Percentiles rank a stretch among this genome's conserved stretches.
Evolutionary conservation across 1,284 basidiomycete genomes (phyloP).

Genomic region (Kalmanozyma brasiliensis): DNA sequence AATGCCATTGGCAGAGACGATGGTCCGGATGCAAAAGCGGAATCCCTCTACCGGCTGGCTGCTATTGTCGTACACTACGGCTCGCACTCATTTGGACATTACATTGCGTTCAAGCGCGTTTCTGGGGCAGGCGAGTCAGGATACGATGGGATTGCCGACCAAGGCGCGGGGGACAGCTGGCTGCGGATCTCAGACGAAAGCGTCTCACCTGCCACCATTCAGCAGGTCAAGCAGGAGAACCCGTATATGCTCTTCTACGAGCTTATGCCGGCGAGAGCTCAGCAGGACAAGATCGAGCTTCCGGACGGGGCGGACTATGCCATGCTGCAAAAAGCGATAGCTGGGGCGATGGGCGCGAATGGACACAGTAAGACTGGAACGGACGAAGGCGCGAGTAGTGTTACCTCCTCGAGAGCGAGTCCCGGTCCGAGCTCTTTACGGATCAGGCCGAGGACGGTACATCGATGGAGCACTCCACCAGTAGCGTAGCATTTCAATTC

Average conservation of each 20-base stretch:
- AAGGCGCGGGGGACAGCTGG: constrained; percentile 37
- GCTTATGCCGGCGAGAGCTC: constrained; percentile 13
- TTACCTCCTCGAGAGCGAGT: constrained; percentile 4
- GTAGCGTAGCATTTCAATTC: constrained; percentile 2
- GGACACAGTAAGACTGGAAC: background rate
- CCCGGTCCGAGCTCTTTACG: constrained; percentile 16
- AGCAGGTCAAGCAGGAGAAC: constrained; percentile 61
- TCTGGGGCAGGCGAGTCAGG: background rate
- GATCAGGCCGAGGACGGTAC: constrained; percentile 30
- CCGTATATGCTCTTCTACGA: constrained; percentile 67
- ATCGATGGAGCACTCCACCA: constrained; percentile 39
- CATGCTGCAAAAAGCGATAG: constrained; percentile 29
- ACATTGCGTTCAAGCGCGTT: constrained; percentile 60
- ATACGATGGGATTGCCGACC: constrained; percentile 1
- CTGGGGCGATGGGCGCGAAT: constrained; percentile 15
- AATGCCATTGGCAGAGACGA: background rate
- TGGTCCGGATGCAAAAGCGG: constrained; percentile 1
- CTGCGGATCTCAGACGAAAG: constrained; percentile 62
- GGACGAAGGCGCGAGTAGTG: background rate
- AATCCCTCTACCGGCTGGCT: constrained; percentile 45
- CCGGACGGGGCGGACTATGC: constrained; percentile 23
- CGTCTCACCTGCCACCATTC: constrained; percentile 43
- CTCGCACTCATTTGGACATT: constrained; percentile 64
- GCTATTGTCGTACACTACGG: constrained; percentile 65
- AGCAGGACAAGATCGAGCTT: constrained; percentile 14